Base-by-base conservation (phyloP, 2,329 filamentous ascomycete species). In the Aphanocladium album region DNA sequence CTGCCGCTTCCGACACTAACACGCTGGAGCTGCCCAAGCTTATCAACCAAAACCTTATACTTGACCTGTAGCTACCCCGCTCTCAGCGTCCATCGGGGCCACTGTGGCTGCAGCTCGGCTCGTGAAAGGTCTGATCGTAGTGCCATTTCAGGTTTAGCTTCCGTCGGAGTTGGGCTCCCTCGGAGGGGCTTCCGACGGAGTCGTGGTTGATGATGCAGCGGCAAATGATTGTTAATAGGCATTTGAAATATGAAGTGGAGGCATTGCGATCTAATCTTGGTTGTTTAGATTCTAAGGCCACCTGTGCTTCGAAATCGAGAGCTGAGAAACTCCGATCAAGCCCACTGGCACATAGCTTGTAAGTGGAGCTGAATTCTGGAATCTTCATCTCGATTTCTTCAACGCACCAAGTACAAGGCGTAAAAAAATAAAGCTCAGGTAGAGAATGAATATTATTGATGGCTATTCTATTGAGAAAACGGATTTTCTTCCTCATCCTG, bases 111-210 rank as follows among this genome's bases (percentile, higher is more conserved):
- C 33, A 35, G 33, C 33, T 35, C 33, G 19, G 43, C 43, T 43
- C 11, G 16, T n/a, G 2, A 23, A 14, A 33, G 45, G 23, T 14
- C 47, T 14, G 51, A 53, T 53, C 51, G 51, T 39, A n/a, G 8
- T 16, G 33, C 51, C 51, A 21, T 39, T 53, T 49, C 9, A 7
- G 30, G 54, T 39, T 57, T 57, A 57, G 54, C 57, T 53, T 60
- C 57, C 57, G 57, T 53, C 57, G 57, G 57, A 60, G 39, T 46
- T 35, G 46, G 23, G 51, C 19, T 46, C 47, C 49, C 33, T 60
- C 46, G 47, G 57, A 43, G 57, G 23, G 43, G 30, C 43, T n/a
- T 49, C 43, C 49, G 49, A 2, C 49, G 49, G 49, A 51, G 49
- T 11, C 33, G 21, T 35, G 43, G 21, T 27, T 5, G 27, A 8